Percentiles rank a stretch among this genome's conserved stretches.
Conservation (phyloP, 164 flowering plant genomes). For the Liquidambar formosana region DNA sequence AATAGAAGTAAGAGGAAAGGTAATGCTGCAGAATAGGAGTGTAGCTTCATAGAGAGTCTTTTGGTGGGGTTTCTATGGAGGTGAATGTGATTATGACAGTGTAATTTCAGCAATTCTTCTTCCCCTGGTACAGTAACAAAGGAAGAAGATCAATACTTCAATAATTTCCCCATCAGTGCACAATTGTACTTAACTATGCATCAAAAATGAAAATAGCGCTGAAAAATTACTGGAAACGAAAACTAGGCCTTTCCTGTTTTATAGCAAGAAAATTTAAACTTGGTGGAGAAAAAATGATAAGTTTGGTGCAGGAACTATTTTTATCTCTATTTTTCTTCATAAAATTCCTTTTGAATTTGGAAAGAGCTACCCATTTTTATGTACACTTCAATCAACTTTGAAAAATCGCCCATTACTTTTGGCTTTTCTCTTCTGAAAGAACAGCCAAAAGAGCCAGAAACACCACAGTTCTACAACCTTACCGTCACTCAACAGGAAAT, state of each 20-base stretch:
- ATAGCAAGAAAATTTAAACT: too few species aligned
- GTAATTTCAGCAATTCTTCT: slow-evolving; percentile 10
- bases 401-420: too few species aligned
- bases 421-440: too few species aligned
- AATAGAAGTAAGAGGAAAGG: slow-evolving; percentile 18
- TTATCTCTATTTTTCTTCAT: too few species aligned
- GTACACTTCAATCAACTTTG: too few species aligned
- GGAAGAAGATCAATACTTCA: slow-evolving; percentile 4
- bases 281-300: too few species aligned
- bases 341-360: too few species aligned
- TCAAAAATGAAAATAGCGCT: not conserved
- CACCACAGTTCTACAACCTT: too few species aligned
- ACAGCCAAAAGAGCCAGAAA: too few species aligned
- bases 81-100: not conserved
- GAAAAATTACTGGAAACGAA: not conserved
- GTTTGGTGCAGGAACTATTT: too few species aligned
- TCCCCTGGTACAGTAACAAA: slow-evolving; percentile 15
- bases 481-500: too few species aligned
- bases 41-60: slow-evolving; percentile 21
- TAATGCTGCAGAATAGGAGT: slow-evolving; percentile 8
- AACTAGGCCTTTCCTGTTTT: not conserved
- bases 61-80: not conserved
- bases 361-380: too few species aligned
- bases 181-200: not conserved
- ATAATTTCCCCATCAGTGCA: not conserved